Percentiles rank a stretch among this genome's conserved stretches.
phyloP scores from a whole-genome alignment of 352 stramenopile genomes.

The Achlya hypogyna region DNA sequence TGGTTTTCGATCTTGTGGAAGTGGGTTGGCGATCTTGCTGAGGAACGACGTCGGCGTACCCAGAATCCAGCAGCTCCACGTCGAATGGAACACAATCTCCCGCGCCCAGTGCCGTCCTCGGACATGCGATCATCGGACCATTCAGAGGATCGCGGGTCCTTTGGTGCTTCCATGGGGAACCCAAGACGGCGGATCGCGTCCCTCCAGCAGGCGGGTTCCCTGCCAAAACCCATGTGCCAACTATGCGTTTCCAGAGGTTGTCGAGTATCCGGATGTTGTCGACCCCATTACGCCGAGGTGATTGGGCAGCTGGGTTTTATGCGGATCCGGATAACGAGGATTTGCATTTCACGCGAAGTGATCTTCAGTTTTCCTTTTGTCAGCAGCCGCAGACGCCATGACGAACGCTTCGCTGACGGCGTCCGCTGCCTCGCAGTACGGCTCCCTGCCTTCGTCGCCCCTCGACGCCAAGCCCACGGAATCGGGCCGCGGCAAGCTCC shows the following conservation, averaged over 20 bases:
- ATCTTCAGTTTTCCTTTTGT: slow-evolving; percentile 1
- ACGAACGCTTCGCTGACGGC: not conserved
- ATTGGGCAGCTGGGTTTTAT: not conserved
- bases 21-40: too few relatives aligned
- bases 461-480: not conserved
- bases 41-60: too few relatives aligned
- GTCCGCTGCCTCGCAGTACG: not conserved
- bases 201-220: too few relatives aligned
- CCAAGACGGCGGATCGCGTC: too few relatives aligned
- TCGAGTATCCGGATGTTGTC: not conserved
- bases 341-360: not conserved
- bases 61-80: too few relatives aligned
- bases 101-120: too few relatives aligned
- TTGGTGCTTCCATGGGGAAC: too few relatives aligned
- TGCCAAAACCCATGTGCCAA: too few relatives aligned
- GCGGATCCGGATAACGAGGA: not conserved
- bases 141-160: too few relatives aligned
- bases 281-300: not conserved
- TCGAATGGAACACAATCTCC: too few relatives aligned
- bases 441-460: not conserved
- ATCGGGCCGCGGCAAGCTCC: not conserved
- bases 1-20: too few relatives aligned
- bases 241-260: not conserved
- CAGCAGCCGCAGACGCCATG: not conserved
- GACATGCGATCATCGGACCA: too few relatives aligned